phyloP scores from a whole-genome alignment of 73 alveolate species.

The Tetrahymena malaccensis region DNA sequence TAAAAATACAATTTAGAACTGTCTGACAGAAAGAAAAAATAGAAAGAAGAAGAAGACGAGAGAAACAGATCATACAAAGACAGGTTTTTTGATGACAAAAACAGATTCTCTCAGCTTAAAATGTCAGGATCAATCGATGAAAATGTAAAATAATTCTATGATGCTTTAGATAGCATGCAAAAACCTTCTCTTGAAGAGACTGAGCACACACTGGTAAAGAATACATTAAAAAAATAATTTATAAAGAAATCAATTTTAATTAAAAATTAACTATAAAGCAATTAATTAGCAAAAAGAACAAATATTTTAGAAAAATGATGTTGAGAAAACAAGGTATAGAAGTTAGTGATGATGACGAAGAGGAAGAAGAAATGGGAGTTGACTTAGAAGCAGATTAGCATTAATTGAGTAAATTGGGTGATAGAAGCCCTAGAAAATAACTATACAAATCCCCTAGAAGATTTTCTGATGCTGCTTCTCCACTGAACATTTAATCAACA shows the following conservation, averaged over 20 bases:
- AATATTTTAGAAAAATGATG: not conserved
- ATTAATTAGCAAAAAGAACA: not conserved
- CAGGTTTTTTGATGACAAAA: not conserved
- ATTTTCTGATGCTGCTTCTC: not conserved
- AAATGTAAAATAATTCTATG: not conserved
- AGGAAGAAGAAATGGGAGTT: not conserved
- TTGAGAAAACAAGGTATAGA: not conserved
- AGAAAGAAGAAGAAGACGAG: not conserved
- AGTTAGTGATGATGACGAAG: not conserved
- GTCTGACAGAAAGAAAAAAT: not conserved
- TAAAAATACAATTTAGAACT: not conserved
- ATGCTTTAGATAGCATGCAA: not conserved
- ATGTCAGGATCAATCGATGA: not conserved
- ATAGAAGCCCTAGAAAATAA: not conserved
- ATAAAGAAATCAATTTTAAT: not conserved
- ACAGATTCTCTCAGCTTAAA: not conserved
- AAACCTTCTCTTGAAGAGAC: not conserved
- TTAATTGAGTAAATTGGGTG: not conserved
- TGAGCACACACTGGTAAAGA: not conserved
- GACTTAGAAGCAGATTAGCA: not conserved
- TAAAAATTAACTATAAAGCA: not conserved
- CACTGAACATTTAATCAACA: not conserved
- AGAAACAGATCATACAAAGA: not conserved
- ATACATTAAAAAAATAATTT: not conserved
- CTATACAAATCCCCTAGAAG: not conserved